Base-by-base conservation (phyloP, 805 yeast genomes). In the Lipomyces lipofer region DNA sequence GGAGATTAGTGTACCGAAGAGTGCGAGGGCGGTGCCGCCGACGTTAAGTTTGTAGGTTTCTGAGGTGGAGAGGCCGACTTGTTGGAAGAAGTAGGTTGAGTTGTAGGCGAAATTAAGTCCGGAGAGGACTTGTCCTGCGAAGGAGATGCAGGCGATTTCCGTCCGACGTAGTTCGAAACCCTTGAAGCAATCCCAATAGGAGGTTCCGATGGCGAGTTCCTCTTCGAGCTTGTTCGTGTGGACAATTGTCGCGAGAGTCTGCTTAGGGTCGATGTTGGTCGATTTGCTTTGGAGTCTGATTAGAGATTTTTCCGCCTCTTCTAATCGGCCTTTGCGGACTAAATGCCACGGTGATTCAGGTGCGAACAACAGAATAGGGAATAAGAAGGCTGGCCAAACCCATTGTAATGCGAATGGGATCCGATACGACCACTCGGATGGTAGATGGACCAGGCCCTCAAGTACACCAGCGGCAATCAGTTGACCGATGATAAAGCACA, bases 321-420 rank as follows among this genome's bases (percentile, higher is more conserved):
- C 58, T 4, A 30, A 21, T 12, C 42, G 28, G 17, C 44, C 49
- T 12, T 21, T 15, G 13, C 60, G 47, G 12, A 54, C 59, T 15
- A 54, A 28, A 27, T 35, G 42, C 59, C 59, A 54, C 6, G 59
- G 59, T 9, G 58, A 43, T 27, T 54, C 59, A 12, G 70, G 70
- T 10, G 85, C 85, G 42, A 82, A 79, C 4, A 77, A 65, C 25
- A 75, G 61, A 22, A 81, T 63, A 32, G 81, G 80, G 12, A 74
- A 64, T 28, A 53, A 19, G 22, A 73, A 63, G 7, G 74, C 66
- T 8, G 82, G 78, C 84, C 83, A 82, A 5, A 74, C 66, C 85
- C 85, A 82, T 68, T 82, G 86, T 7, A 82, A 53, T 2, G 80
- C 84, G 64, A 79, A 80, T 9, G 85, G 85, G 29, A 79, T 71